Evolutionary conservation across 163 green algal species (phyloP), one percentile per base, ranked within the genome.

Genomic region (Scenedesmus sp.): DNA sequence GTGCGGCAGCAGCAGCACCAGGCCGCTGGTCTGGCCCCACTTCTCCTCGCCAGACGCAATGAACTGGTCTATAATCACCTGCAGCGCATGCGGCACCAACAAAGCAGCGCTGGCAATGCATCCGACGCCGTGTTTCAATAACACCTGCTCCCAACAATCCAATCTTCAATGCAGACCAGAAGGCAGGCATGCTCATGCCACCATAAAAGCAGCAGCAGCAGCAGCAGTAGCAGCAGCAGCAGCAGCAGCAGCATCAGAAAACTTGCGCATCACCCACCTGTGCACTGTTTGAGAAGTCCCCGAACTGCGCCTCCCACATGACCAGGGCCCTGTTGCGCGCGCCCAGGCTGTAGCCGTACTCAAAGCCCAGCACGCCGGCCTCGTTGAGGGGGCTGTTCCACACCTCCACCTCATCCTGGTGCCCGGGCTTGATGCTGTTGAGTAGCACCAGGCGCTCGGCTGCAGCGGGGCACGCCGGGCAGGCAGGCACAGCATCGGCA

Each of bases 241-340:
- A 56, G 10, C 10, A 76, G 65, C 65, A 40, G 65, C 65, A 40
- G 65, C 30, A 26, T n/a, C n/a, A n/a, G n/a, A n/a, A 76, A 40
- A 18, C 0, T 40, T 3, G 33, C 35, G 13, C 13, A 30, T 18
- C 2, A 1, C 80, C 0, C 85, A 94, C 92, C 93, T 99, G 97
- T 22, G 96, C 96, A 85, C 96, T 97, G 92, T 99, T 99, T 20
- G 94, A 95, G 94, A 99, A 99, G 93, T 98, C 96, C 0, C 97
- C 97, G 93, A 99, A 99, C 93, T 99, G 96, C 46, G 96, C 96
- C 93, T 98, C 97, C 96, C 96, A 98, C 35, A 96, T 44, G 10
- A 96, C 93, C 40, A 98, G 94, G 16, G 94, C 93, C 26, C 65
- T 85, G 81, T 95, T 89, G 1, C 88, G 82, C 22, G 88, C 93